Base-by-base conservation (phyloP, 805 yeast genomes). In the Ogataea angusta region DNA sequence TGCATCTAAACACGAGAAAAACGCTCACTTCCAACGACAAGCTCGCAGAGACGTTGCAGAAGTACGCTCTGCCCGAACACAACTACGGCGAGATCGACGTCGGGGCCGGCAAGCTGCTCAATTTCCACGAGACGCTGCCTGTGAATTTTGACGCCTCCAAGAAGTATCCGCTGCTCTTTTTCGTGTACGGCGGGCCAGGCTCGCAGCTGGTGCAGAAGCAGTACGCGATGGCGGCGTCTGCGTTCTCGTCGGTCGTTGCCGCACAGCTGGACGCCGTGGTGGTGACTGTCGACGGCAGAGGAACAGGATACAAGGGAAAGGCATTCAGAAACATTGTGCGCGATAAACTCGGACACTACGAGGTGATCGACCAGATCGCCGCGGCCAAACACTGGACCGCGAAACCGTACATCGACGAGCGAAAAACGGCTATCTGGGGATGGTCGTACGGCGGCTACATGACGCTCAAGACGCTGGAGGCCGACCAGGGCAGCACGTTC, bases 381-480 rank as follows among this genome's bases (percentile, higher is more conserved):
- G 95, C 95, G 4, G 99, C 95, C 2, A 76, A 78, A 48, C 48
- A 70, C 1, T 91, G 93, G 84, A 71, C 77, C 3, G 34, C 63
- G 4, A 76, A 74, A 51, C 44, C 69, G 2, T 91, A 82, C 55
- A 83, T 93, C 30, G 85, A 90, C 57, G 62, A 68, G 17, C 66
- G 72, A 3, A 74, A 77, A 45, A 80, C 87, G 10, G 95, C 95
- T 0, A 77, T 91, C 40, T 93, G 97, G 91, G 99, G 99, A 7
- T 93, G 99, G 99, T 85, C 95, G 16, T 93, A 91, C 59, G 99
- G 99, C 34, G 99, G 98, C 0, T 93, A 78, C 59, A 75, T 88
- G 72, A 89, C 99, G 0, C 72, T 93, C 52, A 93, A 90, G 64
- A 84, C 95, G 0, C 67, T 93, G 34, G 98, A 93, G 63, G 70